Percentiles rank a stretch among this genome's conserved stretches.
Evolutionary conservation across 345 rosid genomes (phyloP).

Genomic region (thale cress (Arabidopsis thaliana)): DNA sequence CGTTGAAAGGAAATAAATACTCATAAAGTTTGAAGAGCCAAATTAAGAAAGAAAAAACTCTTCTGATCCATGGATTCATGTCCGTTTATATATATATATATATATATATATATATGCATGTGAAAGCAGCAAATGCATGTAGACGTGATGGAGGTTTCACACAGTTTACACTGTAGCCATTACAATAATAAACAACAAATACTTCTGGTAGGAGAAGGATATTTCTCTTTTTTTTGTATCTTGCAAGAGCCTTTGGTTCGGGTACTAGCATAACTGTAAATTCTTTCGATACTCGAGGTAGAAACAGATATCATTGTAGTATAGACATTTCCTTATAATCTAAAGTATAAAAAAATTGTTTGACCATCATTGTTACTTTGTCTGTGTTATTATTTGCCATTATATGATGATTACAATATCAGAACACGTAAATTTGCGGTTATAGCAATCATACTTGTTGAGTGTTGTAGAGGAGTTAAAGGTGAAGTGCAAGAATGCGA

Average conservation of each 20-base stretch:
- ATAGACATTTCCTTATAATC: no score
- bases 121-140: neutral
- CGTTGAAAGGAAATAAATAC: slow-evolving; percentile 13
- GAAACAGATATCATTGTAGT: neutral
- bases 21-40: slow-evolving; percentile 25
- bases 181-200: slow-evolving; percentile 45
- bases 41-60: slow-evolving; percentile 13
- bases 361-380: no score
- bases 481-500: slow-evolving; percentile 23
- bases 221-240: slow-evolving; percentile 54
- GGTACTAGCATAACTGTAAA: slow-evolving; percentile 54
- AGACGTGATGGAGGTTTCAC: neutral
- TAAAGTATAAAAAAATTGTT: no score
- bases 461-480: slow-evolving; percentile 17
- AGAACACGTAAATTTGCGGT: no score
- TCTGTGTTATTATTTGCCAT: no score
- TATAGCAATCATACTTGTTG: no score
- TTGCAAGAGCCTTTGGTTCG: slow-evolving; percentile 54
- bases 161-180: slow-evolving; percentile 36
- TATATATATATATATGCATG: no score
- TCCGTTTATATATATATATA: slow-evolving; percentile 1
- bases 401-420: no score
- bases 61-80: neutral
- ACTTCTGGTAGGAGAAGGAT: slow-evolving; percentile 58
- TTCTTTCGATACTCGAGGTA: slow-evolving; percentile 51